These are phyloP conservation scores for Phytophthora capsici DNA, from an alignment of 352 stramenopile species.

Conservation along the genomic window DNA sequence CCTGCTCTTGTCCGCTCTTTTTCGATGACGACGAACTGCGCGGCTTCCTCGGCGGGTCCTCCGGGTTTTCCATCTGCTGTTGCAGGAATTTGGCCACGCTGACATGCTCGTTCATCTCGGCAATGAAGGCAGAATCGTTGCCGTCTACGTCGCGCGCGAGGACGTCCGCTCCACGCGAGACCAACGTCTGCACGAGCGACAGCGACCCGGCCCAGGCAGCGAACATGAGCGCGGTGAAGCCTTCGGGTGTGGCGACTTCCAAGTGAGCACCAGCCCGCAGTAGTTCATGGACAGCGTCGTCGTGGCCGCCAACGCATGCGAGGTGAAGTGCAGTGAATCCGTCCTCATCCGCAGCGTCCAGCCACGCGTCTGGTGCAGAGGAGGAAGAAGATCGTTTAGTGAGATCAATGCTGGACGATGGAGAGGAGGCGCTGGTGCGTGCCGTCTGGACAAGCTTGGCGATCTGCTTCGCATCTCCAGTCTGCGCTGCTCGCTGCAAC, in stretches of 20 bases:
- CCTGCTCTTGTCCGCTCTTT: slow-evolving; percentile 26
- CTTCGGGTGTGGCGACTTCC: slow-evolving; percentile 53
- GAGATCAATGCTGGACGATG: slow-evolving; percentile 32
- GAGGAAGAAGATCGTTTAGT: slow-evolving; percentile 28
- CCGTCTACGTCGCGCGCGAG: slow-evolving; percentile 53
- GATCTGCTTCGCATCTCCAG: slow-evolving; percentile 55
- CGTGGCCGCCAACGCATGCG: slow-evolving; percentile 57
- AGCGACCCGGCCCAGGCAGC: slow-evolving; percentile 52
- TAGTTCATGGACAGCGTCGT: slow-evolving; percentile 50
- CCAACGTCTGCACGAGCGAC: slow-evolving; percentile 45
- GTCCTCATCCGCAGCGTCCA: slow-evolving; percentile 53
- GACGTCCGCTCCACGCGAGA: slow-evolving; percentile 44
- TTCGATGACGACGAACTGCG: slow-evolving; percentile 32
- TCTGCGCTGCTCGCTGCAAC: slow-evolving; percentile 54
- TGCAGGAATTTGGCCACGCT: slow-evolving; percentile 52
- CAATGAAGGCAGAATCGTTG: slow-evolving; percentile 59
- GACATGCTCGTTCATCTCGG: slow-evolving; percentile 55
- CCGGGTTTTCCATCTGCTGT: slow-evolving; percentile 27
- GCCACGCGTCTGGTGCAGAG: slow-evolving; percentile 26
- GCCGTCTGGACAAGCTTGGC: slow-evolving; percentile 50
- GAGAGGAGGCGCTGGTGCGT: slow-evolving; percentile 26
- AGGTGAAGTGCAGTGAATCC: slow-evolving; percentile 71
- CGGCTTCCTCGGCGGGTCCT: slow-evolving; percentile 22
- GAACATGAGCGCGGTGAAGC: slow-evolving; percentile 67
- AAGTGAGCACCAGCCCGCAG: slow-evolving; percentile 48